Base-by-base conservation (phyloP, 257 asterid species). In the Penstemon newberryi region DNA sequence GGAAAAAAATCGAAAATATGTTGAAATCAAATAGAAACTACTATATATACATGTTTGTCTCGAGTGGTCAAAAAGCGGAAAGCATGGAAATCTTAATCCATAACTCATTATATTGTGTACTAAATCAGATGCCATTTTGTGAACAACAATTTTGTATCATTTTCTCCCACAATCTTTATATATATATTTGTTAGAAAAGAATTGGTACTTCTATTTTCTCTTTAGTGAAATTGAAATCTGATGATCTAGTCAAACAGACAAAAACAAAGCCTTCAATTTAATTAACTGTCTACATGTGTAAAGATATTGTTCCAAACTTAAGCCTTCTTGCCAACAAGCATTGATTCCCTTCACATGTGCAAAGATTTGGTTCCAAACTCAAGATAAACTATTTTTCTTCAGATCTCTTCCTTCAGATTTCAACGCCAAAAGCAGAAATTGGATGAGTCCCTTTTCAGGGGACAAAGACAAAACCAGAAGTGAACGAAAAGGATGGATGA, bases 401-500 rank as follows among this genome's bases (percentile, higher is more conserved):
- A 91, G 96, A 67, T 87, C 94, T 10, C 86, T 90, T 3, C 89
- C 90, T 44, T 65, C 92, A 7, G 95, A 91, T 81, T 91, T 89
- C 76, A 89, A 63, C 81, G 51, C 42, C 54, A 80, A 47, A 65
- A 82, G 77, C n/a, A 65, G 86, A 75, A 81, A 86, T 7, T 89
- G 95, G 96, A 72, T 80, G 83, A 72, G 90, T 65, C 85, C 86
- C 15, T 77, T 82, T 6, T 82, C 96, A 0, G 81, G 84, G 0
- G 87, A 86, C 4, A 63, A 64, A 54, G 86, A 81, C 47, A 82
- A 82, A 70, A 38, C 74, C 0, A 93, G 89, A 4, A 70, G 84
- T n/a, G 95, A 89, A 39, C 77, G 98, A 3, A 89, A 91, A 41
- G 96, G 96, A 0, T 91, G 98, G 98, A 87, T 87, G 96, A 71